These are phyloP conservation scores for Chaetomiaceae sp. DNA, from an alignment of 2,329 filamentous ascomycete species.

Conservation along the genomic window DNA sequence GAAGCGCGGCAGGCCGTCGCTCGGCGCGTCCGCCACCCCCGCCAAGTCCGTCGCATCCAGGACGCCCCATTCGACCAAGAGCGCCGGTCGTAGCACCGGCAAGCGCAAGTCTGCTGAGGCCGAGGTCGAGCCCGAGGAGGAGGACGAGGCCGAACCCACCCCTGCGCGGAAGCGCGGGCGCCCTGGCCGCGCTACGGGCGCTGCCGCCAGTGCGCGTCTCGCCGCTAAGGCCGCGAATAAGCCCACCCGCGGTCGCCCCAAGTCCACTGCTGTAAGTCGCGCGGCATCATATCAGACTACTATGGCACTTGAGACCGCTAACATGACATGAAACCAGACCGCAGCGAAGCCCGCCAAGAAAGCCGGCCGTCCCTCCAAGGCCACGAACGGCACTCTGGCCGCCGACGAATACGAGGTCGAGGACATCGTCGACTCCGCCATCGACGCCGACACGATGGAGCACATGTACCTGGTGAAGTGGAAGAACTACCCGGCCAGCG, in stretches of 20 bases:
- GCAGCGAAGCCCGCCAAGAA: slow-evolving; percentile 18
- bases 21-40: slow-evolving; percentile 22
- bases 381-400: slow-evolving; percentile 15
- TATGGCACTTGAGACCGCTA: not conserved
- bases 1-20: slow-evolving; percentile 25
- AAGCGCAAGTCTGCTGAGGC: slow-evolving; percentile 29
- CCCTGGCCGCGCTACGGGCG: slow-evolving; percentile 16
- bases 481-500: slow-evolving; percentile 41
- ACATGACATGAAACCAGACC: slow-evolving; percentile 5
- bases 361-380: slow-evolving; percentile 19
- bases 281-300: not conserved
- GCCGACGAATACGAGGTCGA: slow-evolving; percentile 45
- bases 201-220: slow-evolving; percentile 23
- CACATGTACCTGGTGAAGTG: slow-evolving; percentile 50
- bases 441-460: slow-evolving; percentile 36
- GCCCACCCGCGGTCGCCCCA: slow-evolving; percentile 20
- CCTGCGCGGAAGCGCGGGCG: slow-evolving; percentile 24
- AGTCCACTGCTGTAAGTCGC: slow-evolving; percentile 16
- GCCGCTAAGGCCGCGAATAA: slow-evolving; percentile 24
- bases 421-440: slow-evolving; percentile 38
- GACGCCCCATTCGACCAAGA: slow-evolving; percentile 19
- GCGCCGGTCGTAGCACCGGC: slow-evolving; percentile 16
- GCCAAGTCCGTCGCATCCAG: slow-evolving; percentile 11
- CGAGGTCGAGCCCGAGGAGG: slow-evolving; percentile 11
- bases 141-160: slow-evolving; percentile 10